Conservation (phyloP, 2,329 filamentous ascomycete genomes). For the Ceratocystis diversiconidia region DNA sequence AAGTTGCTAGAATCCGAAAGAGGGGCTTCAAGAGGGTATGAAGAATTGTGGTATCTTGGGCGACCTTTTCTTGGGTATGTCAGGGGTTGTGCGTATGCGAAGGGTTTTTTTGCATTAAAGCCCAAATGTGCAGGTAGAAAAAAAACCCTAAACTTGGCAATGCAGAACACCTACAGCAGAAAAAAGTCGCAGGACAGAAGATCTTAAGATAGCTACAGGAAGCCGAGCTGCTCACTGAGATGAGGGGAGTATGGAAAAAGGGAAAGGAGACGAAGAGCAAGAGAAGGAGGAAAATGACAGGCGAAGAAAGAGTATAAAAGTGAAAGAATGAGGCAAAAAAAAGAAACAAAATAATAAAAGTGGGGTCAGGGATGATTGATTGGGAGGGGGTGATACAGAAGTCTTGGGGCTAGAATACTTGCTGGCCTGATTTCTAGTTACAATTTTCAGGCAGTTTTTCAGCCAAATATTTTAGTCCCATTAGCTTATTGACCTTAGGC, state of each 20-base stretch:
- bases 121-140: background rate
- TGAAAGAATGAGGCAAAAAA: background rate
- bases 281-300: background rate
- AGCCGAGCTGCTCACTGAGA: background rate
- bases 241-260: background rate
- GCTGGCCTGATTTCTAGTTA: too few relatives aligned
- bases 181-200: too few relatives aligned
- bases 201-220: background rate
- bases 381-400: too few relatives aligned
- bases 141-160: background rate
- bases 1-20: background rate
- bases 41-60: too few relatives aligned
- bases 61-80: background rate
- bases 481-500: too few relatives aligned
- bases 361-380: background rate
- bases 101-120: too few relatives aligned
- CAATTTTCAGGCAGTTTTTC: too few relatives aligned
- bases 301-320: background rate
- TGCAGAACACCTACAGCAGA: too few relatives aligned
- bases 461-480: too few relatives aligned
- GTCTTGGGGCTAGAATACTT: too few relatives aligned
- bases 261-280: background rate
- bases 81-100: background rate
- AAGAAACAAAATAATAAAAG: background rate
- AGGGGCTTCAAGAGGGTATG: background rate